Percentiles rank a stretch among this genome's conserved stretches.
Evolutionary conservation across 116 monocot genomes (phyloP).

Genomic region (Papilionanthe hybrid): DNA sequence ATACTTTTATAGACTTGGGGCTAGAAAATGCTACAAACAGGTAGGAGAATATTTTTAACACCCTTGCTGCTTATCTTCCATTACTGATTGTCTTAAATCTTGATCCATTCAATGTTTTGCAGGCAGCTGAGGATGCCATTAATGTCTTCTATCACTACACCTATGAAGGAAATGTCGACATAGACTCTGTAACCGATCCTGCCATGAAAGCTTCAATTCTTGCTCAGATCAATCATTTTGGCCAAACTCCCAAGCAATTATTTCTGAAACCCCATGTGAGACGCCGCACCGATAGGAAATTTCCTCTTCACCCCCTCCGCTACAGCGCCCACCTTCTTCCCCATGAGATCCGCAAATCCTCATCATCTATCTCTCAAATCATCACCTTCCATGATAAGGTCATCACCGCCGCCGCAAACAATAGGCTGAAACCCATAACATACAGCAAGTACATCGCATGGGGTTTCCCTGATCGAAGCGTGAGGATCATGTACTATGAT

Average conservation of each 20-base stretch:
- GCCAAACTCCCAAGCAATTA: slow-evolving; percentile 96
- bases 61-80: neutral
- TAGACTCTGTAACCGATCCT: slow-evolving; percentile 89
- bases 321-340: slow-evolving; percentile 47
- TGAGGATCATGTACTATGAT: slow-evolving; percentile 86
- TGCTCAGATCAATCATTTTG: slow-evolving; percentile 99
- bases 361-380: slow-evolving; percentile 72
- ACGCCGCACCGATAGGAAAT: slow-evolving; percentile 56
- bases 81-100: neutral
- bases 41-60: no score
- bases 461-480: slow-evolving; percentile 95
- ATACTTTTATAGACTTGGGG: no score
- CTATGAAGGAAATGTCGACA: slow-evolving; percentile 97
- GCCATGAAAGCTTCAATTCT: slow-evolving; percentile 98
- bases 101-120: slow-evolving; percentile 12
- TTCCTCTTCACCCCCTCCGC: slow-evolving; percentile 68
- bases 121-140: slow-evolving; percentile 96
- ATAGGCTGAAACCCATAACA: slow-evolving; percentile 71
- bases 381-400: slow-evolving; percentile 75
- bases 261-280: slow-evolving; percentile 86
- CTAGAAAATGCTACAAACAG: no score
- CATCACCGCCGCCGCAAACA: slow-evolving; percentile 53
- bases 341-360: slow-evolving; percentile 57
- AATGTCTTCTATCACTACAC: slow-evolving; percentile 99
- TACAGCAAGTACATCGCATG: slow-evolving; percentile 86